Conservation (phyloP, 2,329 filamentous ascomycete species). For the Phoma herbarum region DNA sequence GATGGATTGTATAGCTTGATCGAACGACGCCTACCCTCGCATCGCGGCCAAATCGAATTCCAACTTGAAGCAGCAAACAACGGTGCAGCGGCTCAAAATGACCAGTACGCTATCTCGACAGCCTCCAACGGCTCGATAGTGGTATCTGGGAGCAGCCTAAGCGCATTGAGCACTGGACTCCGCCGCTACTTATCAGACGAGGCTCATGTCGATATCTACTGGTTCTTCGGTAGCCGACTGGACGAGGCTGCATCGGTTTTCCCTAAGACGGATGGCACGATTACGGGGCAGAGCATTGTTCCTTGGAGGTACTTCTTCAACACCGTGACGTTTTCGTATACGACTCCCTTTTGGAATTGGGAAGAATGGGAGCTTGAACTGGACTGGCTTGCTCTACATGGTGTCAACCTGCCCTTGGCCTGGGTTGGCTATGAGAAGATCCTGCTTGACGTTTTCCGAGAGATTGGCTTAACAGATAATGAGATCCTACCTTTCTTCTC, state of each 20-base stretch:
- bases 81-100: conserved; percentile 16
- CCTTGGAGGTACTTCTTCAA: conserved; percentile 63
- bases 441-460: conserved; percentile 53
- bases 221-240: conserved; percentile 57
- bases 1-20: conserved; percentile 34
- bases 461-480: conserved; percentile 55
- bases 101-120: conserved; percentile 28
- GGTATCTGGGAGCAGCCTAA: conserved; percentile 30
- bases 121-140: conserved; percentile 26
- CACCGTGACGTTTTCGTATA: conserved; percentile 57
- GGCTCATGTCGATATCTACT: conserved; percentile 58
- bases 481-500: conserved; percentile 60
- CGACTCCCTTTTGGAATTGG: conserved; percentile 61
- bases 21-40: conserved; percentile 32
- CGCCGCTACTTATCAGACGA: conserved; percentile 55
- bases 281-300: conserved; percentile 55
- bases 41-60: conserved; percentile 29
- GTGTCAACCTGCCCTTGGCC: conserved; percentile 57
- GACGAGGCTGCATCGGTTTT: conserved; percentile 45
- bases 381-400: conserved; percentile 63
- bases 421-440: neutral
- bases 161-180: conserved; percentile 41
- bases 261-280: conserved; percentile 41
- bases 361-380: conserved; percentile 63
- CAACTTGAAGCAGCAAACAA: neutral